Evolutionary conservation across 2,329 filamentous ascomycete genomes (phyloP), one percentile per base, ranked within the genome.

Genomic region (Zasmidium cellare): DNA sequence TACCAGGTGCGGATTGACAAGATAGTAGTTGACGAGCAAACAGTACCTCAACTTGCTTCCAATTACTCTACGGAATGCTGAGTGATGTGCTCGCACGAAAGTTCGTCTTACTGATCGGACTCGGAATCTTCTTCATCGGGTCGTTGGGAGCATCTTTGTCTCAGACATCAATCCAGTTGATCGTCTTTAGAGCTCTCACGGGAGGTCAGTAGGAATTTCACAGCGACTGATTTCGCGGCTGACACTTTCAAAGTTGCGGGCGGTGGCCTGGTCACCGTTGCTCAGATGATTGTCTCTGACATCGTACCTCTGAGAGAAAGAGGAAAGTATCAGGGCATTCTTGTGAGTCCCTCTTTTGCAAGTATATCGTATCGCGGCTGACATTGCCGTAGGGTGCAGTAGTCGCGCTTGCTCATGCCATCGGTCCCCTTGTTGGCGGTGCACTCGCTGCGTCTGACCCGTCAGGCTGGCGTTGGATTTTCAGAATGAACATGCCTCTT

Each of bases 51-150:
- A 81, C 79, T 0, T 73, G 78, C 1, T 79, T 77, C 19, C 79
- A 81, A 55, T 71, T 81, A 77, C 80, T 83, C 28, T 87, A 84
- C 83, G 84, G 84, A 20, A 87, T 87, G 66, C 73, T 87, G 20
- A 84, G 82, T 46, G 87, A 89, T 63, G 88, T 89, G 57, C 88
- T 83, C 74, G 86, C 87, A 2, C 78, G 87, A 44, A 89, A 88
- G 65, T 81, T 81, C 12, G 79, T 87, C 50, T 74, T 89, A 25
- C 74, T 89, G 14, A 65, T 81, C 2, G 84, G 84, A 18, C 86
- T 87, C 58, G 72, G 80, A 18, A 74, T 86, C 22, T 89, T 89
- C 74, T 80, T 88, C 55, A 51, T 57, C 3, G 64, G 65, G 2
- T 65, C 64, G n/a, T 41, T 68, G 14, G 53, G 62, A 2, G 56